Base-by-base conservation (phyloP, 2,329 filamentous ascomycete species). In the Alternaria consortialis region DNA sequence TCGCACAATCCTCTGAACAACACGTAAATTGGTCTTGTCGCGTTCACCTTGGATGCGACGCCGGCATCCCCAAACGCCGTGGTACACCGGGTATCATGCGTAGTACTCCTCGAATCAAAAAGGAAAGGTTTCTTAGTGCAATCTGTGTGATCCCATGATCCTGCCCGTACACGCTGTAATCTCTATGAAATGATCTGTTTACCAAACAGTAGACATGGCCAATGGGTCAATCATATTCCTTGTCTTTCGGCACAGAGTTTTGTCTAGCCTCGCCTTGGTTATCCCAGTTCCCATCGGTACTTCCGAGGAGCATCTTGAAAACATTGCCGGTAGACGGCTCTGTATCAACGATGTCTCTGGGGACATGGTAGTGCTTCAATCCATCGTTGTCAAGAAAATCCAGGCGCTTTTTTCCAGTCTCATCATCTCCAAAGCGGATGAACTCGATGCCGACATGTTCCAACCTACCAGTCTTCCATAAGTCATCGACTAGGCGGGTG, bases 291-390 rank as follows among this genome's bases (percentile, higher is more conserved):
- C 37, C 27, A 27, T 68, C 59, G 1, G 66, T 58, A 13, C 62
- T 37, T 3, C 64, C 69, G 4, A 69, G 61, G 2, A 71, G 59
- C 69, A 71, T 71, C 23, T 70, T 70, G 25, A 42, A 65, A 0
- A 69, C 55, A 25, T 69, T 65, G 8, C 67, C 67, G 5, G 48
- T 50, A 1, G 40, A 47, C 0, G 29, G 59, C 20, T 52, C 53
- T 1, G 67, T 67, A 37, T 71, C 69, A 17, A 70, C 53, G n/a
- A 71, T 61, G 17, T 68, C 67, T 1, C 2, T 7, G 1, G 42
- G 42, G 1, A 58, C 68, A 1, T 56, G 17, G 6, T 56, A 42
- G 2, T 56, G 11, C 15, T 40, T 2, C 15, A 66, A 23, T 1
- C 27, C 0, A 5, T 48, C 44, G 37, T 61, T 40, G 37, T 72